A percentile compares a stretch with the other conserved stretches of the same genome.
Evolutionary conservation across 805 yeast genomes (phyloP).

Genomic region (Barnettozyma sp.): DNA sequence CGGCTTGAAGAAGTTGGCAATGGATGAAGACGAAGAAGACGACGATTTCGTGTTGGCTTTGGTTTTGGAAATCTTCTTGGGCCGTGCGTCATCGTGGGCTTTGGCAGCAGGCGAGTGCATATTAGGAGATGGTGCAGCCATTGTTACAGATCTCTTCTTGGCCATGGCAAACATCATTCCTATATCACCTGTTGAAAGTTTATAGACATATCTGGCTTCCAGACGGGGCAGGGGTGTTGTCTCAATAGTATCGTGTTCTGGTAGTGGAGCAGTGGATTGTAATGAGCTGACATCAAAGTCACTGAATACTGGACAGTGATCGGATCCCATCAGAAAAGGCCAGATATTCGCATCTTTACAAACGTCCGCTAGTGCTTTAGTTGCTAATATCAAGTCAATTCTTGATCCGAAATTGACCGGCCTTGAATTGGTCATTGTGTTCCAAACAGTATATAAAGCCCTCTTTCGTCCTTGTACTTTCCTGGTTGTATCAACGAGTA

Average conservation of each 20-base stretch:
- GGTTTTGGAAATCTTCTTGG: constrained; percentile 1
- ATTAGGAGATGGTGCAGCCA: constrained; percentile 1
- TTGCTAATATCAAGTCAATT: constrained; percentile 66
- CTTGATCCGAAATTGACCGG: constrained; percentile 85
- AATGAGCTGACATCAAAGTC: constrained; percentile 40
- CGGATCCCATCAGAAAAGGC: constrained; percentile 75
- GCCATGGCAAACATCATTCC: constrained; percentile 30
- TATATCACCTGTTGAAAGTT: constrained; percentile 30
- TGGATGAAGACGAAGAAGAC: too few relatives aligned
- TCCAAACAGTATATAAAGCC: constrained; percentile 89
- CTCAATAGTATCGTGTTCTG: too few relatives aligned
- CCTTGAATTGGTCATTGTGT: constrained; percentile 65
- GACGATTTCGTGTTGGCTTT: too few relatives aligned
- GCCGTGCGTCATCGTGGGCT: neutral
- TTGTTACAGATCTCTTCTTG: constrained; percentile 10
- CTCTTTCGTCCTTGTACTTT: constrained; percentile 45
- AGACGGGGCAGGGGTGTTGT: constrained; percentile 41
- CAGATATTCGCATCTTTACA: constrained; percentile 45
- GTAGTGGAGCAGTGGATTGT: too few relatives aligned
- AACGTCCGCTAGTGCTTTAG: constrained; percentile 30
- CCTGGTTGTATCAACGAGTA: constrained; percentile 56
- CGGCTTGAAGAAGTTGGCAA: constrained; percentile 14
- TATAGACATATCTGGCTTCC: constrained; percentile 48
- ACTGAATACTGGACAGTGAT: constrained; percentile 86
- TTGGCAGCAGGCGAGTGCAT: too few relatives aligned